Conservation (phyloP, 805 yeast genomes). For the Ogataea henricii region DNA sequence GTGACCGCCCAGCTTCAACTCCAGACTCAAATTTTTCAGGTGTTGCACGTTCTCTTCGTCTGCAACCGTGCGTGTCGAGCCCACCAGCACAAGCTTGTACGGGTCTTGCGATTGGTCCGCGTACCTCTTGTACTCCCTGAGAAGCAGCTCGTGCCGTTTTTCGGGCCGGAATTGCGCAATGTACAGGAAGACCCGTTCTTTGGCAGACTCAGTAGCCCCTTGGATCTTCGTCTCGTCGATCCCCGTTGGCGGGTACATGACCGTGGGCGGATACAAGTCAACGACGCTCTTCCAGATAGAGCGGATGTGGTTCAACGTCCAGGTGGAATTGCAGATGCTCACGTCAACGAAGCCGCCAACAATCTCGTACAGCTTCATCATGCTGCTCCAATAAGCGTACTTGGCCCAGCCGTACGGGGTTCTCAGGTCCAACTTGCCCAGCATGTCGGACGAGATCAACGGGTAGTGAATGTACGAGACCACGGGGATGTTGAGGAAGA, state of each 20-base stretch:
- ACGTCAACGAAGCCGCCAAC: slow-evolving; percentile 68
- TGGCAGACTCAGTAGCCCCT: slow-evolving; percentile 19
- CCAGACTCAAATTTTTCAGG: slow-evolving; percentile 47
- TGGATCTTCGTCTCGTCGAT: slow-evolving; percentile 47
- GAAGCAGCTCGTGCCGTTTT: slow-evolving; percentile 77
- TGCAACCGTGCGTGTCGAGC: slow-evolving; percentile 72
- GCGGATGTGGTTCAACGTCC: slow-evolving; percentile 82
- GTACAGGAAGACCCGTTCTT: slow-evolving; percentile 51
- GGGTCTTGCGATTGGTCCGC: slow-evolving; percentile 41
- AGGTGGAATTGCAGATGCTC: slow-evolving; percentile 79
- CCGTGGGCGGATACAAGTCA: slow-evolving; percentile 36
- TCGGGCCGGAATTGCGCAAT: slow-evolving; percentile 96
- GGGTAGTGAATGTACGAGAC: slow-evolving; percentile 95
- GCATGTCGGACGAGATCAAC: slow-evolving; percentile 85
- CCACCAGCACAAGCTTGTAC: slow-evolving; percentile 66
- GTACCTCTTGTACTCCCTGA: slow-evolving; percentile 64
- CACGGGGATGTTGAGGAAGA: slow-evolving; percentile 68
- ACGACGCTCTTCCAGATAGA: slow-evolving; percentile 59
- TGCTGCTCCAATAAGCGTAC: slow-evolving; percentile 67
- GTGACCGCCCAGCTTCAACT: slow-evolving; percentile 42
- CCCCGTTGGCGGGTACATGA: slow-evolving; percentile 90
- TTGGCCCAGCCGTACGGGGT: slow-evolving; percentile 38
- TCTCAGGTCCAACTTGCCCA: slow-evolving; percentile 50
- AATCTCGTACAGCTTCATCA: slow-evolving; percentile 63
- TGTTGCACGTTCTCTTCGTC: slow-evolving; percentile 63